phyloP scores from a whole-genome alignment of 352 stramenopile genomes.

The Elongisporangium undulatum region DNA sequence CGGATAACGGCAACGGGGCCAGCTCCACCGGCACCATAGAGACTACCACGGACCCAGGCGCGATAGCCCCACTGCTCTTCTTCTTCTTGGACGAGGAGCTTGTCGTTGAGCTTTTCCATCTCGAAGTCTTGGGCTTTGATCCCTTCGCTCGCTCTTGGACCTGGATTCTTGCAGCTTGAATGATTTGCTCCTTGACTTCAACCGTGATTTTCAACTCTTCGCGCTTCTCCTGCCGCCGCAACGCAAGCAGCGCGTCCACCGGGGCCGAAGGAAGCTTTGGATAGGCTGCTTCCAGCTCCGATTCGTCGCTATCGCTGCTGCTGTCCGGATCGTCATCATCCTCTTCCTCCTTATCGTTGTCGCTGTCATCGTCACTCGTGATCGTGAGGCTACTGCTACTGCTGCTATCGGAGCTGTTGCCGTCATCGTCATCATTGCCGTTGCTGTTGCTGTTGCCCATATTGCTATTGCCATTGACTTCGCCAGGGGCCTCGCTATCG shows the following conservation, averaged over 20 bases:
- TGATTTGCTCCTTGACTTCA: conserved; percentile 29
- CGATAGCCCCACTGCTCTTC: conserved; percentile 7
- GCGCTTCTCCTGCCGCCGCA: conserved; percentile 42
- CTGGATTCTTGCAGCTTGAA: conserved; percentile 26
- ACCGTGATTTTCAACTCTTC: conserved; percentile 52
- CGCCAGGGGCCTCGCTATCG: conserved; percentile 1
- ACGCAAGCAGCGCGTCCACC: conserved; percentile 51
- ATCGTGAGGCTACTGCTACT: not conserved
- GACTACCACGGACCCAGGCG: not conserved
- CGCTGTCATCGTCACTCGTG: conserved; percentile 12
- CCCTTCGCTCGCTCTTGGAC: conserved; percentile 23
- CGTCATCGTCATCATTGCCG: conserved; percentile 5
- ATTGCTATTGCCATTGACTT: conserved; percentile 4
- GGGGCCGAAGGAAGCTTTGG: conserved; percentile 45
- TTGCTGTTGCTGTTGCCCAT: conserved; percentile 3
- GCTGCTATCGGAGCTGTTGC: conserved; percentile 4
- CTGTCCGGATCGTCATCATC: conserved; percentile 23
- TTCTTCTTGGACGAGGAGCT: conserved; percentile 16
- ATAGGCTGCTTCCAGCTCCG: conserved; percentile 59
- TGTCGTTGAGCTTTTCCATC: conserved; percentile 11
- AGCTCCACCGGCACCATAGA: conserved; percentile 1
- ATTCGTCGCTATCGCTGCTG: conserved; percentile 52
- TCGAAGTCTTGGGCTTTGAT: conserved; percentile 16
- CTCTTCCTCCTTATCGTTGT: conserved; percentile 12
- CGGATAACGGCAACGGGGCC: not conserved